These are phyloP conservation scores for Penicillium sp. DNA, from an alignment of 2,329 filamentous ascomycete species.

Conservation along the genomic window DNA sequence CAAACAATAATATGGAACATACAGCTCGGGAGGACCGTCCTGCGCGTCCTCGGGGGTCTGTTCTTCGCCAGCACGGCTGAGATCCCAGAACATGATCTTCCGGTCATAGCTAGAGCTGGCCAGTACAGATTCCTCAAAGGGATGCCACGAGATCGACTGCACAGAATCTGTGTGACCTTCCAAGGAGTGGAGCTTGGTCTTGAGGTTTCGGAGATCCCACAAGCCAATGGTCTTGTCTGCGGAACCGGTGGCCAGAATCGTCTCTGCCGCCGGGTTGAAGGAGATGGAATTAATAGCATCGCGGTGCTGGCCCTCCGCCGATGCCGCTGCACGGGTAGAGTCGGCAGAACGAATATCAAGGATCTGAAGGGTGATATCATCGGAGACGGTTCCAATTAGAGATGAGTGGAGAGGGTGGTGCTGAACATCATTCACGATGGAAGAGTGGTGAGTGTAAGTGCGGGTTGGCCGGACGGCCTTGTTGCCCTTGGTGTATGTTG, in stretches of 20 bases:
- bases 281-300: conserved; percentile 96
- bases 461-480: conserved; percentile 69
- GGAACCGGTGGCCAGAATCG: conserved; percentile 86
- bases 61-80: conserved; percentile 88
- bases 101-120: conserved; percentile 92
- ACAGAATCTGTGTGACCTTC: conserved; percentile 88
- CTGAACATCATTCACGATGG: conserved; percentile 95
- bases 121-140: conserved; percentile 80
- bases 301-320: conserved; percentile 71
- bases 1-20: conserved; percentile 44
- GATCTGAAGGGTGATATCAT: conserved; percentile 90
- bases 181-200: conserved; percentile 83
- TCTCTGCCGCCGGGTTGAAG: conserved; percentile 91
- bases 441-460: conserved; percentile 81
- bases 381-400: conserved; percentile 89
- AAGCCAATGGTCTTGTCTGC: conserved; percentile 93
- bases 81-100: conserved; percentile 93
- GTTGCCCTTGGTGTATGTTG: conserved; percentile 67
- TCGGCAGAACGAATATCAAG: conserved; percentile 75
- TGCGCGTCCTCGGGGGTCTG: conserved; percentile 93
- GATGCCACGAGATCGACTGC: conserved; percentile 92
- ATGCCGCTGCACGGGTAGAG: conserved; percentile 66
- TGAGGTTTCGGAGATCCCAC: conserved; percentile 91
- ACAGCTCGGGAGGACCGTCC: conserved; percentile 93
- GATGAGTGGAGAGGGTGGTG: conserved; percentile 83